Evolutionary conservation across 257 asterid genomes (phyloP), one percentile per base, ranked within the genome.

Genomic region (Solanum ossicruentum): DNA sequence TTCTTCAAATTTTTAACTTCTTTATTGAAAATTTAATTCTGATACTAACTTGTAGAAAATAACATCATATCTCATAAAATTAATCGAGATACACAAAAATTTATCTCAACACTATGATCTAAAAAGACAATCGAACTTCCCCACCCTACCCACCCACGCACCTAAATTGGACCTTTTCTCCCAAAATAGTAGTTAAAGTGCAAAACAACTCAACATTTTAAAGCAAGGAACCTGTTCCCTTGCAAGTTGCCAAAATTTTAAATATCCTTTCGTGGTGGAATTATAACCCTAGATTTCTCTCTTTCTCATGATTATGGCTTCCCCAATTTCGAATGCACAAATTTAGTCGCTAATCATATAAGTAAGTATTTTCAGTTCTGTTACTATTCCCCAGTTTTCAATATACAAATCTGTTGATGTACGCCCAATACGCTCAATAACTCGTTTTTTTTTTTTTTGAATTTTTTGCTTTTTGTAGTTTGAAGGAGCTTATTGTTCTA

Each of bases 41-140:
- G 0, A 0, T 36, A 36, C 1, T 36, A 36, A 36, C 41, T 36
- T 36, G 1, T 36, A 5, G 8, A 12, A 16, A 6, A 0, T 55
- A 10, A 56, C 21, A 56, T 0, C 3, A 7, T 1, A 2, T 17
- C 1, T 2, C 8, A 17, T 56, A 1, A 56, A 56, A 0, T 20
- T 9, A 20, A 0, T 58, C 3, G 3, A 58, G 3, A 20, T 20
- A 0, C 3, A 54, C 10, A 2, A 7, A 51, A 51, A 12, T 1
- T 2, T 0, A 4, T 0, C 0, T 0, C 1, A 9, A 20, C 28
- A 1, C 0, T 3, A 36, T 0, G 3, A 28, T 3, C 32, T 28
- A 28, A 28, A 36, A 36, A 36, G 2, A 36, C 39, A 4, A 36
- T 36, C 5, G 6, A 36, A 0, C 39, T 36, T 36, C 39, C 39